phyloP scores from a whole-genome alignment of 331 rosid genomes.

The Erythrophleum ivorense region DNA sequence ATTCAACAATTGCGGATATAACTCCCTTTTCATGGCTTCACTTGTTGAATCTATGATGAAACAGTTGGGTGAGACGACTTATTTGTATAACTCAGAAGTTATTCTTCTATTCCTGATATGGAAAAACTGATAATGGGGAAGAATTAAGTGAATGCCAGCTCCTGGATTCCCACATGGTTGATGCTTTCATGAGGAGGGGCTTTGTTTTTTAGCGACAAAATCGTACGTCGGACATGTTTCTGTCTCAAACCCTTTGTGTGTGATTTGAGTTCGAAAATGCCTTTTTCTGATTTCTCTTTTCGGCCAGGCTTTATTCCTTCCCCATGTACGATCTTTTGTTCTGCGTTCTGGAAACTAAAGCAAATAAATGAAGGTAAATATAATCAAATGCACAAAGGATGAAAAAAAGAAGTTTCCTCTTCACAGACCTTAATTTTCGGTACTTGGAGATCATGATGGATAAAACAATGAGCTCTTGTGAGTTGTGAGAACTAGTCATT shows the following conservation, averaged over 20 bases:
- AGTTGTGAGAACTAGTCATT: too few species aligned
- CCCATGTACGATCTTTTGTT: background rate
- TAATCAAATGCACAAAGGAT: background rate
- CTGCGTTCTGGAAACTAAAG: background rate
- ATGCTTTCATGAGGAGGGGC: slow-evolving; percentile 22
- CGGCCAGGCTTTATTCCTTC: slow-evolving; percentile 32
- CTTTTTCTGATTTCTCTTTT: slow-evolving; percentile 14
- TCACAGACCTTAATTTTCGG: background rate
- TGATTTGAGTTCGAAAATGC: background rate
- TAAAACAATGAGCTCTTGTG: too few species aligned
- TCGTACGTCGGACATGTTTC: slow-evolving; percentile 28
- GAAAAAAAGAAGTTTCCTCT: background rate
- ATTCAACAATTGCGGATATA: background rate
- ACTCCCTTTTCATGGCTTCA: background rate
- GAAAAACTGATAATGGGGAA: background rate
- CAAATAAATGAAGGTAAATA: background rate
- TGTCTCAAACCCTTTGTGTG: slow-evolving; percentile 28
- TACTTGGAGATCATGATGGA: background rate
- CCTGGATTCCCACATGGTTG: slow-evolving; percentile 39
- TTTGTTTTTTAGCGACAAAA: slow-evolving; percentile 41
- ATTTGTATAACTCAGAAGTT: background rate
- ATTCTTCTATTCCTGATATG: background rate
- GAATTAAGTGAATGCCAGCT: slow-evolving; percentile 39
- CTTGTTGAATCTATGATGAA: background rate
- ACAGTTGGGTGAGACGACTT: background rate